Evolutionary conservation across 148 eudicot genomes (phyloP).

Genomic region (Rhododendron griersonianum): DNA sequence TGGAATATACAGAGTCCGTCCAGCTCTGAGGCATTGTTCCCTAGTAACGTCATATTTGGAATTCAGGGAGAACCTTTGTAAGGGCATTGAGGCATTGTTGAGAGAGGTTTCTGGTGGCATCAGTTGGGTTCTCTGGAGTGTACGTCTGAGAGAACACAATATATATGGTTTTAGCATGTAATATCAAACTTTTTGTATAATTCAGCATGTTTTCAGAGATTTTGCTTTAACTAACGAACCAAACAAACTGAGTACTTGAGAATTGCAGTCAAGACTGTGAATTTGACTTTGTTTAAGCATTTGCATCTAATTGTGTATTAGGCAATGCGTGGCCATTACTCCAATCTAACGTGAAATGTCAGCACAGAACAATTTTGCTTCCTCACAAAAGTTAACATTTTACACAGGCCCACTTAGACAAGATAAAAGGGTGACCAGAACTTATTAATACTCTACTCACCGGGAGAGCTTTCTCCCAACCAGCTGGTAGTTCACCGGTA

Average conservation of each 20-base stretch:
- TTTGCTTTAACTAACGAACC: background rate
- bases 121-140: conserved; percentile 85
- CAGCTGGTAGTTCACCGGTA: conserved; percentile 75
- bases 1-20: conserved; percentile 74
- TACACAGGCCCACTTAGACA: background rate
- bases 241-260: background rate
- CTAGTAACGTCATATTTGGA: conserved; percentile 16
- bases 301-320: background rate
- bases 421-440: background rate
- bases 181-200: background rate
- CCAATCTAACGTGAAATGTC: background rate
- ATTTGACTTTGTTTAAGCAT: background rate
- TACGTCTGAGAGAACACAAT: conserved; percentile 46
- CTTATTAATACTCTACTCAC: conserved; percentile 40
- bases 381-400: background rate
- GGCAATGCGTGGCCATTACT: background rate
- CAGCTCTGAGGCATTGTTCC: conserved; percentile 28
- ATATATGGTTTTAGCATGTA: background rate
- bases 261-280: background rate
- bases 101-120: conserved; percentile 93
- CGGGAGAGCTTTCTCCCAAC: conserved; percentile 96
- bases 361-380: background rate
- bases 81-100: conserved; percentile 81
- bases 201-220: background rate
- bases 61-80: conserved; percentile 76